Base-by-base conservation (phyloP, 495 filamentous ascomycete species). In the Melanomma pulvis-pyrius region DNA sequence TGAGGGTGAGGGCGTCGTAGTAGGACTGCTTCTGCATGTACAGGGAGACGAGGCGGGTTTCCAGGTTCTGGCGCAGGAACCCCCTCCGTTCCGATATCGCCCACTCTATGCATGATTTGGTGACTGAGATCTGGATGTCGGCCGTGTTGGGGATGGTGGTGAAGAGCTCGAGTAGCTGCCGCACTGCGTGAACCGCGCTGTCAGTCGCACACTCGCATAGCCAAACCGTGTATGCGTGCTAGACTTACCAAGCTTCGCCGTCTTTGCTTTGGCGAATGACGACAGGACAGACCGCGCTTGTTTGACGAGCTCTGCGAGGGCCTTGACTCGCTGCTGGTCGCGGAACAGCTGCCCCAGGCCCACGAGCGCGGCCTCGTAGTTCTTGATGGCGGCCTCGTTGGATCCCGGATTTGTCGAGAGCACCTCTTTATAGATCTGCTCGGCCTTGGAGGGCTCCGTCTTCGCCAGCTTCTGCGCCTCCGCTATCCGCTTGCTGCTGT, bases 61-160 rank as follows among this genome's bases (percentile, higher is more conserved):
- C 92, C 76, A 99, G 92, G 79, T 93, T 94, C 81, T 99, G 94
- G 57, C 94, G 92, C 52, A 98, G 86, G 84, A 99, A 99, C 48
- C 90, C 89, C 66, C 93, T 89, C 55, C 90, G 87, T 79, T 97
- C 92, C 41, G 91, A 88, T 61, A 93, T 88, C 46, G 94, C 94
- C 94, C 94, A 99, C 83, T 98, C 94, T 84, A 99, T 98, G 82
- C 92, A 97, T 73, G 92, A 96, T 78, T 93, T 93, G 67, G 96
- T 98, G 68, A 96, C 90, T 76, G 89, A 80, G 71, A 93, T 89
- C 80, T 98, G 94, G 77, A 90, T 91, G 69, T 97, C 93, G 78
- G 89, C 86, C 59, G 92, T 93, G 77, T 96, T 90, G 51, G 94
- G 94, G 68, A 97, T 96, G 71, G 87, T 85, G 63, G 91, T 87